Conservation (phyloP, 768 basidiomycete species). For the Leccinum incarnatum region DNA sequence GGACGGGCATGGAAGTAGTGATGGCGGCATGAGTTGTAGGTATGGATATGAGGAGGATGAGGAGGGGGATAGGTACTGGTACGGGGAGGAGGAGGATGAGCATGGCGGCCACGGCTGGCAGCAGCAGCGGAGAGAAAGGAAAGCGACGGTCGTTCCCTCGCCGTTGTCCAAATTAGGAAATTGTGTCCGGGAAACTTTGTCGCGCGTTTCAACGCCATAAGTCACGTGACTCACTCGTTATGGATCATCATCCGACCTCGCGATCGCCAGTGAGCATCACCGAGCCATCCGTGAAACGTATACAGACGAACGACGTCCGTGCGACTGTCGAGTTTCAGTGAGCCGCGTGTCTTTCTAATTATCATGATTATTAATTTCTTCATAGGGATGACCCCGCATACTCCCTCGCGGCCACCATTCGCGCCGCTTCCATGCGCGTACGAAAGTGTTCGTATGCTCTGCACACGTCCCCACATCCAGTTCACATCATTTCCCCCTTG, state of each 20-base stretch:
- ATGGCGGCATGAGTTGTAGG: constrained; percentile 31
- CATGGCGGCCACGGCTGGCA: neutral
- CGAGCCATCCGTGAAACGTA: constrained; percentile 33
- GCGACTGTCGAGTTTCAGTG: constrained; percentile 27
- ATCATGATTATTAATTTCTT: neutral
- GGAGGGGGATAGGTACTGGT: constrained; percentile 1
- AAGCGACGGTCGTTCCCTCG: constrained; percentile 11
- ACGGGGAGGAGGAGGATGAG: neutral
- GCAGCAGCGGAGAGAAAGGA: constrained; percentile 14
- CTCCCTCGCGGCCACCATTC: constrained; percentile 46
- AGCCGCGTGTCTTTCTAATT: constrained; percentile 5
- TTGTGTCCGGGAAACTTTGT: neutral
- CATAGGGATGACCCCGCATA: neutral
- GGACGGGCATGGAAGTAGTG: constrained; percentile 47
- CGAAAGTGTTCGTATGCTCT: constrained; percentile 52
- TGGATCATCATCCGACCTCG: constrained; percentile 11
- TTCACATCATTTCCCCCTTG: constrained; percentile 30
- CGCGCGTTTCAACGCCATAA: neutral
- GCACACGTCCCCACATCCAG: constrained; percentile 18
- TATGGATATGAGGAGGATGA: constrained; percentile 7
- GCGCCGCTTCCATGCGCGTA: constrained; percentile 55
- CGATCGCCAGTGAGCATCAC: neutral
- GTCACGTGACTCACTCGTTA: neutral
- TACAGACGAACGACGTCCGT: constrained; percentile 33
- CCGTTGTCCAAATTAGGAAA: constrained; percentile 12